Percentiles rank a stretch among this genome's conserved stretches.
phyloP scores from a whole-genome alignment of 257 asterid species.

The Vinca minor region DNA sequence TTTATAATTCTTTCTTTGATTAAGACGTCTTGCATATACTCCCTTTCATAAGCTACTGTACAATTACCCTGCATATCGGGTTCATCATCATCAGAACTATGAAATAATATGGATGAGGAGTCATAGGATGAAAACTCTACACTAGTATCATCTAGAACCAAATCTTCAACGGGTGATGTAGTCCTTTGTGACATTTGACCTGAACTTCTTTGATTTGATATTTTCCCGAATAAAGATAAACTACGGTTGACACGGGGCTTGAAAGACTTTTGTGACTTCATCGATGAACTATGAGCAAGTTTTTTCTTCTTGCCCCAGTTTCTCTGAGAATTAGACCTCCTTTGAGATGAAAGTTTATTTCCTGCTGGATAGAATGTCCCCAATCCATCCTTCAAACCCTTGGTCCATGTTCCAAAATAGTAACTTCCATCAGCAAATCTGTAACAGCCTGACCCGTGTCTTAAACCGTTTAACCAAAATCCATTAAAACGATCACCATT shows the following conservation, averaged over 20 bases:
- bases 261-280: slow-evolving; percentile 34
- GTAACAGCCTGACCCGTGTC: slow-evolving; percentile 77
- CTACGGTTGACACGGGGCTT: slow-evolving; percentile 41
- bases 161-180: slow-evolving; percentile 31
- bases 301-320: slow-evolving; percentile 38
- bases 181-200: slow-evolving; percentile 35
- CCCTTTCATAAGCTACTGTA: slow-evolving; percentile 72
- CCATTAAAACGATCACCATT: slow-evolving; percentile 86
- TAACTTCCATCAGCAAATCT: slow-evolving; percentile 76
- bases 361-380: slow-evolving; percentile 84
- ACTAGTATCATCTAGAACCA: slow-evolving; percentile 26
- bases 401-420: slow-evolving; percentile 86
- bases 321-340: slow-evolving; percentile 33
- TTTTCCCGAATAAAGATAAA: slow-evolving; percentile 50
- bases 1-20: slow-evolving; percentile 59
- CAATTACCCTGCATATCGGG: slow-evolving; percentile 32
- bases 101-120: slow-evolving; percentile 35
- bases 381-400: slow-evolving; percentile 79
- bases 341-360: slow-evolving; percentile 31
- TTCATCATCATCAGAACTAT: slow-evolving; percentile 40
- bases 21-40: slow-evolving; percentile 95
- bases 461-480: slow-evolving; percentile 69
- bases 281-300: slow-evolving; percentile 32
- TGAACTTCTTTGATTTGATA: slow-evolving; percentile 43
- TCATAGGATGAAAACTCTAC: slow-evolving; percentile 32